phyloP scores from a whole-genome alignment of 768 basidiomycete genomes.

The Pisolithus orientalis region DNA sequence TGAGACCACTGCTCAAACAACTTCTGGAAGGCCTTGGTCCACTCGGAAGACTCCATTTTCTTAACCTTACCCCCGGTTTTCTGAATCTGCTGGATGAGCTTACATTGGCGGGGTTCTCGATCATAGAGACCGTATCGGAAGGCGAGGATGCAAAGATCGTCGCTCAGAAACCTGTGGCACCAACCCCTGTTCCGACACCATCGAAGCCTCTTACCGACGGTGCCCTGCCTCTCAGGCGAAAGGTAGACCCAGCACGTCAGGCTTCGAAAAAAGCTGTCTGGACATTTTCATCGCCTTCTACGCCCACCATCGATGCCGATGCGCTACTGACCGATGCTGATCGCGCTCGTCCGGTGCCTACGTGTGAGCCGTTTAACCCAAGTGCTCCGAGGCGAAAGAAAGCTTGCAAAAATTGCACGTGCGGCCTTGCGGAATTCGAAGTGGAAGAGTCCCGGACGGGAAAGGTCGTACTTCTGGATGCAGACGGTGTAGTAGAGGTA shows the following conservation, averaged over 20 bases:
- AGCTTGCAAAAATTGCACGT: slow-evolving; percentile 95
- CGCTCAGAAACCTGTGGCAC: slow-evolving; percentile 64
- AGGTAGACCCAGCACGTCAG: slow-evolving; percentile 46
- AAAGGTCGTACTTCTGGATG: slow-evolving; percentile 63
- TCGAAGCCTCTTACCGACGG: slow-evolving; percentile 25
- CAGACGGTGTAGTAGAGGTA: slow-evolving; percentile 49
- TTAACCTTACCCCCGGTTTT: slow-evolving; percentile 42
- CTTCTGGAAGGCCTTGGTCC: slow-evolving; percentile 56
- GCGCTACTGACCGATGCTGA: slow-evolving; percentile 80
- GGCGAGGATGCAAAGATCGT: slow-evolving; percentile 41
- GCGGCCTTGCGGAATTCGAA: slow-evolving; percentile 92
- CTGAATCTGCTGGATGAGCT: slow-evolving; percentile 51
- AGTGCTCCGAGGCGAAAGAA: slow-evolving; percentile 66
- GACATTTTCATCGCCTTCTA: slow-evolving; percentile 66
- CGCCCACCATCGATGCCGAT: slow-evolving; percentile 76
- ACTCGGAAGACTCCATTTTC: slow-evolving; percentile 62
- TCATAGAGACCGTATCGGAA: slow-evolving; percentile 38
- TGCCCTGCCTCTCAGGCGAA: slow-evolving; percentile 46
- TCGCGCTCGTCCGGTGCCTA: slow-evolving; percentile 67
- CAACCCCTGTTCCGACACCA: slow-evolving; percentile 30
- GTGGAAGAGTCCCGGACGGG: slow-evolving; percentile 63
- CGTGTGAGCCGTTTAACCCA: slow-evolving; percentile 58
- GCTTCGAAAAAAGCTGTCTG: slow-evolving; percentile 87
- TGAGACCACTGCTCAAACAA: slow-evolving; percentile 52
- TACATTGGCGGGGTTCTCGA: slow-evolving; percentile 56